Conservation (phyloP, 1,284 basidiomycete genomes). For the Inonotus obliquus region DNA sequence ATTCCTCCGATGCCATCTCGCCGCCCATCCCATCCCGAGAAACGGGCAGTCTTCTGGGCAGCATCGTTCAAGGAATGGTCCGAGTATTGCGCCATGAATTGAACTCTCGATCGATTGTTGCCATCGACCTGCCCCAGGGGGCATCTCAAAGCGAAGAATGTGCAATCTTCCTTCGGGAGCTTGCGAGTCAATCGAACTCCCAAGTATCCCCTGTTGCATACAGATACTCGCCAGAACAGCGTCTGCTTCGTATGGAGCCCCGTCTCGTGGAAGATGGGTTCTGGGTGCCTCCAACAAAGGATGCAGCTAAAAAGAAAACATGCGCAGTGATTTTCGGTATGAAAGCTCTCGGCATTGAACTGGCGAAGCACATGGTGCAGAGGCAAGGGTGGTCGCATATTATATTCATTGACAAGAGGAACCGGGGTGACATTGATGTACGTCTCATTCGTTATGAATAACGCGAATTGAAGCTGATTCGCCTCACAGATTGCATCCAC, state of each 20-base stretch:
- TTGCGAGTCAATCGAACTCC: background rate
- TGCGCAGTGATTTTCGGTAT: conserved; percentile 29
- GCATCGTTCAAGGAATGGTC: conserved; percentile 8
- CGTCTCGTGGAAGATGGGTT: conserved; percentile 8
- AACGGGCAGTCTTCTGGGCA: conserved; percentile 3
- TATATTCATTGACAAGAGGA: conserved; percentile 5
- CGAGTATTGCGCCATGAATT: conserved; percentile 11
- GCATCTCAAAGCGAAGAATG: background rate
- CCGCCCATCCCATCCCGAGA: background rate
- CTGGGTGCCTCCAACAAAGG: background rate
- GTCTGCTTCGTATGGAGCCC: conserved; percentile 1
- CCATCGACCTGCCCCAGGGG: background rate
- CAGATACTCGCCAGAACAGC: background rate
- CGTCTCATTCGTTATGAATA: background rate
- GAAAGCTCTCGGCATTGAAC: conserved; percentile 27
- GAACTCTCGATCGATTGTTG: background rate
- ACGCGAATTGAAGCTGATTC: background rate
- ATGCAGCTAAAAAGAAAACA: conserved; percentile 10
- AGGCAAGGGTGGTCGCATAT: conserved; percentile 4
- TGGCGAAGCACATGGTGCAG: conserved; percentile 24
- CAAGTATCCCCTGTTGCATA: conserved; percentile 7
- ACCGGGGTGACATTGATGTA: conserved; percentile 6
- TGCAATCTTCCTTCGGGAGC: background rate
- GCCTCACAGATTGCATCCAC: conserved; percentile 8
- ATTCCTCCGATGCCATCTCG: background rate